phyloP scores from a whole-genome alignment of 176 grass and related monocot genomes.

The Ananas comosus region DNA sequence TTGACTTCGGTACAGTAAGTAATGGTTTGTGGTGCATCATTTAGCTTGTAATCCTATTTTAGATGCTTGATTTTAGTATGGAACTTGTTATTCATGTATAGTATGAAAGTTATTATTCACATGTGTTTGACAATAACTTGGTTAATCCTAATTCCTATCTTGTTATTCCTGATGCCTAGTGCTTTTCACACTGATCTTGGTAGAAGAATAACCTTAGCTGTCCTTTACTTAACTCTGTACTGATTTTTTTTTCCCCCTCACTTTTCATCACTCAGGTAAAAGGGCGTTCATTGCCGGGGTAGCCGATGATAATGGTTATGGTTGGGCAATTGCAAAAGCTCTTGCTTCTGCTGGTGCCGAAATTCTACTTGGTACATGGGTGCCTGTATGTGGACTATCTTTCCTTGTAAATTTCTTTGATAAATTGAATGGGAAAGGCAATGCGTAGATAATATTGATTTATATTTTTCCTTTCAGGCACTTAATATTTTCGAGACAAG shows the following conservation, averaged over 20 bases:
- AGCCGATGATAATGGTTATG: conserved; percentile 98
- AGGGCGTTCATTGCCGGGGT: conserved; percentile 97
- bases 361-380: conserved; percentile 99
- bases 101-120: not conserved
- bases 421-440: not conserved
- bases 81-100: not conserved
- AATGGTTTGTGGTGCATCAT: not conserved
- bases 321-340: conserved; percentile 94
- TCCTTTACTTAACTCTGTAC: not conserved
- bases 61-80: not conserved
- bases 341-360: conserved; percentile 96
- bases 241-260: not conserved
- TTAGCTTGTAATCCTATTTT: not conserved
- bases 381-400: conserved; percentile 40
- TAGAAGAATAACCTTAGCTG: too few species aligned
- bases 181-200: not conserved
- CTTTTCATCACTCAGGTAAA: conserved; percentile 40
- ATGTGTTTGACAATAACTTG: too few species aligned
- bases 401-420: not conserved
- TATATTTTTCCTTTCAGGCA: conserved; percentile 22
- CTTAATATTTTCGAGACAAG: conserved; percentile 56
- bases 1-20: not conserved
- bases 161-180: not conserved
- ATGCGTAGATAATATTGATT: conserved; percentile 7
- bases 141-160: not conserved